Evolutionary conservation across 768 basidiomycete species (phyloP), one percentile per base, ranked within the genome.

Genomic region (Collybia sordida): DNA sequence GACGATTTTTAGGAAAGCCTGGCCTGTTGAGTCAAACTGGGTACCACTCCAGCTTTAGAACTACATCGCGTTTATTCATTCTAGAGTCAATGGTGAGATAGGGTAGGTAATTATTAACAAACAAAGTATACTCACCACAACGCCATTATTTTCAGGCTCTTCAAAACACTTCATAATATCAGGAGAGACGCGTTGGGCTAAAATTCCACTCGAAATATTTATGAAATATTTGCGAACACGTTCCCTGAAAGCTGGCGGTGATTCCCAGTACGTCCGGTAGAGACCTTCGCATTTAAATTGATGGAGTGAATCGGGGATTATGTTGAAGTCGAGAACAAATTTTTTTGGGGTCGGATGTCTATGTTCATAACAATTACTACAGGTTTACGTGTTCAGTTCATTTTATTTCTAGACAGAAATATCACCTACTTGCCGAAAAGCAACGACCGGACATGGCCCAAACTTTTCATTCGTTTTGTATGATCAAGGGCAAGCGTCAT

Each of bases 231-330:
- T 15, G 35, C 12, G 34, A 17, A 47, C 46, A 40, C 46, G 46
- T 28, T 37, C 22, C 23, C 46, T 47, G 38, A 47, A 47, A 7
- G 21, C 46, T 25, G 46, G 35, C 15, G 46, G 46, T 18, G 46
- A 47, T 25, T 47, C 35, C 46, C 46, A 47, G 18, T 47, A 47
- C 36, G 46, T 36, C 24, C 22, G 22, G 24, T 47, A 24, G 38
- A 47, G 46, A 5, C 46, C 46, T 8, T 47, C 46, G 36, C 22
- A 37, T 24, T 37, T 37, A 21, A 38, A 47, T 37, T 47, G 36
- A 40, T 47, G 19, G 3, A 38, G 21, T 12, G 46, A 24, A 37
- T 47, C 36, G 21, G 46, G 46, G 24, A 47, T 37, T 12, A 38
- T 18, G 12, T 47, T 40, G 38, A 47, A 47, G 24, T 47, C 24